Evolutionary conservation across 1,284 basidiomycete species (phyloP), one percentile per base, ranked within the genome.

Genomic region (Termitomyces sp.): DNA sequence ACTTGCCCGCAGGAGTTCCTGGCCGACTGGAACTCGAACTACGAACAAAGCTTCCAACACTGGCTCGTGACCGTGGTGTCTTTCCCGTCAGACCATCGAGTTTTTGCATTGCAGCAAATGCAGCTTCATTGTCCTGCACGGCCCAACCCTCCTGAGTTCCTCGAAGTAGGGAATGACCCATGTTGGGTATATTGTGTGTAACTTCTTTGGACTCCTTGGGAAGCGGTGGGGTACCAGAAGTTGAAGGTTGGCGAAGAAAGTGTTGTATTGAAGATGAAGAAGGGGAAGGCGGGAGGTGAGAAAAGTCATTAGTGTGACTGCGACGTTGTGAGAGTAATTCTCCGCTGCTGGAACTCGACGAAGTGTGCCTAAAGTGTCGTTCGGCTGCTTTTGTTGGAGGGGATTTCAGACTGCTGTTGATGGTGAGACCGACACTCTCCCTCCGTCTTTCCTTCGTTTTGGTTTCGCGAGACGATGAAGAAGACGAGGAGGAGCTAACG

Each of bases 101-200:
- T 70, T 97, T 97, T 50, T 95, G 83, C 46, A 99, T 76, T 3
- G 93, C 93, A 64, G 97, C 93, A 3, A 85, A 88, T 1, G 96
- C 95, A 14, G 87, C 87, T 57, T 93, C 86, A 62, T 96, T 91
- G 64, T 89, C 87, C 60, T 91, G 73, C 57, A 80, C 86, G 21
- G 84, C 86, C 88, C 89, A 92, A 19, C 89, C 89, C 66, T 92
- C 89, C 62, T 92, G 83, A 5, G 84, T 85, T 24, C 91, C 84
- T 62, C 90, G 79, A 47, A 92, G 74, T 50, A 91, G 71, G 13
- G 88, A 88, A 67, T 93, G 86, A 0, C 87, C 87, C 53, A 89
- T 87, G 63, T 80, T 88, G 10, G 84, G 73, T 33, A 85, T 75
- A 30, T 77, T 58, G 62, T 83, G 68, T 41, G 64, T 60, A 65